phyloP scores from a whole-genome alignment of 1,284 basidiomycete genomes.

The Rhizoctonia solani region DNA sequence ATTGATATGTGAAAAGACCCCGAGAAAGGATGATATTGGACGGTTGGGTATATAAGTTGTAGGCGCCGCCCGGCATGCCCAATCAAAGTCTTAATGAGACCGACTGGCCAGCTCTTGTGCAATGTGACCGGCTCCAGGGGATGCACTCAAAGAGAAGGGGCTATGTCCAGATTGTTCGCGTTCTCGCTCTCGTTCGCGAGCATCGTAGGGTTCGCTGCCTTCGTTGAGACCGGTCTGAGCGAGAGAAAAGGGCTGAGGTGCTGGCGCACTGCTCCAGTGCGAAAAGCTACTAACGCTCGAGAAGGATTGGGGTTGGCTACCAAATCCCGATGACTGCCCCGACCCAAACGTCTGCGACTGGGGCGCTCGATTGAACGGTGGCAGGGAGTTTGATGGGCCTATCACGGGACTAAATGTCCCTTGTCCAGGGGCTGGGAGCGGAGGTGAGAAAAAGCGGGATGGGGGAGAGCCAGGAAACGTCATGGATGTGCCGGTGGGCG shows the following conservation, averaged over 20 bases:
- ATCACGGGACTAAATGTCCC: conserved; percentile 28
- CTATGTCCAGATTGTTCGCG: conserved; percentile 45
- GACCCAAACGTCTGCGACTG: conserved; percentile 23
- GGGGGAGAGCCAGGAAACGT: conserved; percentile 22
- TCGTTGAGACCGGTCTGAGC: conserved; percentile 37
- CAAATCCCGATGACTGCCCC: conserved; percentile 19
- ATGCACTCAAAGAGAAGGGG: conserved; percentile 17
- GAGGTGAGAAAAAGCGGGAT: conserved; percentile 29
- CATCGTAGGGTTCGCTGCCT: conserved; percentile 32
- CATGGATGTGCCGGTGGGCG: conserved; percentile 21
- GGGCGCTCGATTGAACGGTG: conserved; percentile 13
- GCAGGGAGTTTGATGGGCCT: conserved; percentile 1
- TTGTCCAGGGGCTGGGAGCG: conserved; percentile 6
- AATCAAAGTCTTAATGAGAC: not conserved
- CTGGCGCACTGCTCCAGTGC: conserved; percentile 29
- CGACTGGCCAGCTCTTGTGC: conserved; percentile 8
- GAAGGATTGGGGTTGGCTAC: conserved; percentile 22
- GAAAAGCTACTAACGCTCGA: conserved; percentile 35
- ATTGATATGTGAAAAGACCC: not conserved
- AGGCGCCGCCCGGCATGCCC: not conserved
- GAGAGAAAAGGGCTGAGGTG: conserved; percentile 27
- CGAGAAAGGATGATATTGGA: conserved; percentile 7
- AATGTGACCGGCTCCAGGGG: conserved; percentile 16
- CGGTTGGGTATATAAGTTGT: conserved; percentile 20
- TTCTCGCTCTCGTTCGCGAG: conserved; percentile 54